Percentiles rank a stretch among this genome's conserved stretches.
phyloP scores from a whole-genome alignment of 2,329 filamentous ascomycete genomes.

The Chrysoporthe austroafricana region DNA sequence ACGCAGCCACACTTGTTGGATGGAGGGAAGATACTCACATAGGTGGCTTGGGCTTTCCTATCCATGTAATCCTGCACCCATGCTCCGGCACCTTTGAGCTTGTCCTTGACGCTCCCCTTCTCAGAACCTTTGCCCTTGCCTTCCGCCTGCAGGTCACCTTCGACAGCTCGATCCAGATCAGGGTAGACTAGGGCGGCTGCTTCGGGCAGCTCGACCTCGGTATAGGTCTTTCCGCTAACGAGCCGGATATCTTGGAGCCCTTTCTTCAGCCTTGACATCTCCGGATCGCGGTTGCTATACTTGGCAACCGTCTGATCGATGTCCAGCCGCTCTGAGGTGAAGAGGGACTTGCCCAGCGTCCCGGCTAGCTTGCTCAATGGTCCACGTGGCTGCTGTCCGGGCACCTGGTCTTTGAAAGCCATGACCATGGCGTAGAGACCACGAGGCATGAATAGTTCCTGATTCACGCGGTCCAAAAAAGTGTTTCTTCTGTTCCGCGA shows the following conservation, averaged over 20 bases:
- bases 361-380: slow-evolving; percentile 28
- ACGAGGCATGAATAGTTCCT: slow-evolving; percentile 38
- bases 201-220: slow-evolving; percentile 43
- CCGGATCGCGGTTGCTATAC: slow-evolving; percentile 34
- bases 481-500: slow-evolving; percentile 34
- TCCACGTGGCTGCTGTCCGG: slow-evolving; percentile 26
- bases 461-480: slow-evolving; percentile 37
- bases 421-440: slow-evolving; percentile 38
- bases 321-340: slow-evolving; percentile 34
- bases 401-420: slow-evolving; percentile 35
- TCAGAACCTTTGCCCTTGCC: slow-evolving; percentile 31
- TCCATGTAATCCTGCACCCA: slow-evolving; percentile 54
- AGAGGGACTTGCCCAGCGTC: slow-evolving; percentile 25
- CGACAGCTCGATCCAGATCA: slow-evolving; percentile 37
- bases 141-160: slow-evolving; percentile 31
- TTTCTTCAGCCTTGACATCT: slow-evolving; percentile 31
- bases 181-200: slow-evolving; percentile 46
- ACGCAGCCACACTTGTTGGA: neutral
- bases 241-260: slow-evolving; percentile 39
- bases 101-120: slow-evolving; percentile 26
- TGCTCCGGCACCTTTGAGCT: slow-evolving; percentile 38
- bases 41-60: slow-evolving; percentile 50
- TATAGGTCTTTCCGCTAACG: slow-evolving; percentile 42
- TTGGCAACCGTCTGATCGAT: slow-evolving; percentile 42
- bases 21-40: slow-evolving; percentile 36